Evolutionary conservation across 2,329 filamentous ascomycete species (phyloP), one percentile per base, ranked within the genome.

Genomic region (Fusarium gaditjirri): DNA sequence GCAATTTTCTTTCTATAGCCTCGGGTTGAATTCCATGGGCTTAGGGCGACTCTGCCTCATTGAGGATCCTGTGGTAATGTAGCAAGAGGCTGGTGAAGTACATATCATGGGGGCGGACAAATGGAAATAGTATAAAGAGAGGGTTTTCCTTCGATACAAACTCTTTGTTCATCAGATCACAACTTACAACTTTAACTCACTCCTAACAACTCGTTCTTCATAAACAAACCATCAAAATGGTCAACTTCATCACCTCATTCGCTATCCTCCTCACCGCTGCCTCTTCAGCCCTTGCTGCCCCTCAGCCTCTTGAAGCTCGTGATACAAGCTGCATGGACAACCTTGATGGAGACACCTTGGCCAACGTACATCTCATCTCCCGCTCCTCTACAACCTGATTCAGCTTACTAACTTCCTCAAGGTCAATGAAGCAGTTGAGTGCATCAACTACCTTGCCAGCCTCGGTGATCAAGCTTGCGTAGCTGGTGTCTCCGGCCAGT

Each of bases 401-500:
- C 31, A 29, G 14, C 3, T 16, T 8, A 4, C 49, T 68, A n/a
- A 66, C 29, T 5, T 6, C 23, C 1, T 1, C 0, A 25, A 70
- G 67, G 57, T 56, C 19, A 67, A 67, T 1, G 68, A 70, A 44
- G 68, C 67, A 11, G 67, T 66, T 0, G 41, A 43, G 5, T 71
- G 68, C 21, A 71, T 70, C 44, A 41, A 67, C 36, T 70, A 67
- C 27, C 46, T 70, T 10, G 68, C 68, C 38, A 62, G 68, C 10
- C 67, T 70, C 8, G 64, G 61, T 10, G 16, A 23, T 4, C 50
- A 70, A 21, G 16, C 43, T 2, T 70, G 68, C 6, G 47, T 54
- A 12, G 67, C 49, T 7, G 46, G 43, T 4, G 38, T 71, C 36
- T 47, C 67, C 0, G 68, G 54, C 9, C 31, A 33, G 4, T 61